Evolutionary conservation across 768 basidiomycete genomes (phyloP), one percentile per base, ranked within the genome.

Genomic region (Omphalotus guepiniiformis): DNA sequence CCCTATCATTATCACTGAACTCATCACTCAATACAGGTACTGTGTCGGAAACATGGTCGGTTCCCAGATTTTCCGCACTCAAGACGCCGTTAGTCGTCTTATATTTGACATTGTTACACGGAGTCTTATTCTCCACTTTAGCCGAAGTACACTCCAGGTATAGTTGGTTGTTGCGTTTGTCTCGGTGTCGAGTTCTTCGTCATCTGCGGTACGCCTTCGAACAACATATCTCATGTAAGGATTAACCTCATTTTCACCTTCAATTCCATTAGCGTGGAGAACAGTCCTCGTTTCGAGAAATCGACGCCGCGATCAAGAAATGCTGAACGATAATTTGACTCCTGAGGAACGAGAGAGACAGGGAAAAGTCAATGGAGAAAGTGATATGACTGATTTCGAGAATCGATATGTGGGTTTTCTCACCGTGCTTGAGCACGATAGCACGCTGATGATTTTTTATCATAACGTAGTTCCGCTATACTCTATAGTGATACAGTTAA

Each of bases 381-480:
- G 19, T 6, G 27, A 42, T 42, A 9, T 25, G 21, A 42, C 41
- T 12, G 41, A 29, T 15, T 25, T 29, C 19, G 22, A 42, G 27
- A 42, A 23, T n/a, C 41, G 13, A 8, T 19, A 42, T 42, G 41
- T 42, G 22, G 27, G 41, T 42, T 42, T 42, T 13, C 23, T 42
- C 11, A 25, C 15, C 8, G 11, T 19, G 11, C 11, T 13, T 23
- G 41, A 42, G 23, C 7, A 7, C 21, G 21, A 25, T 42, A 9
- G 27, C 23, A 39, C 38, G 30, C 9, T 8, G 7, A 42, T 7
- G 7, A 7, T 9, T 70, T 68, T 62, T 67, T 70, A 67, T 63
- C 34, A 23, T 4, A 7, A 49, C 41, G 26, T 42, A 43, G 38
- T 39, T 55, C 47, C 53, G 56, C 50, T 34, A 28, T 23, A 42